These are phyloP conservation scores for Tuber magnatum DNA, from an alignment of 495 filamentous ascomycete genomes.

Conservation along the genomic window DNA sequence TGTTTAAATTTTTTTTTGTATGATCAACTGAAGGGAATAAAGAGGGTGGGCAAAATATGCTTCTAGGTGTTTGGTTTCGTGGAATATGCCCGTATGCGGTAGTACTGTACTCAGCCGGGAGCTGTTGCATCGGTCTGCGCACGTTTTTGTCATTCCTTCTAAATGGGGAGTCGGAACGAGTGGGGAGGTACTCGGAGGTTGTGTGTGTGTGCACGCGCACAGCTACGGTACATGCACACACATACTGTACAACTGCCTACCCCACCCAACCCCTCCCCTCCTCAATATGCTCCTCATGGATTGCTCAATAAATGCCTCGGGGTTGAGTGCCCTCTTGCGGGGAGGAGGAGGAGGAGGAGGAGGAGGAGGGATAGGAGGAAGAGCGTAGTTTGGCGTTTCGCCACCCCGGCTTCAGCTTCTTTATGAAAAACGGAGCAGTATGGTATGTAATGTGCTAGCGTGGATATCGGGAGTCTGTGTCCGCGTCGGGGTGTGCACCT, in stretches of 20 bases:
- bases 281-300: not conserved
- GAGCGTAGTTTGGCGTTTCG: not conserved
- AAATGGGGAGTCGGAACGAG: not conserved
- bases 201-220: not conserved
- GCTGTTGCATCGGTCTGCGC: not conserved
- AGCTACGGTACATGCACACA: not conserved
- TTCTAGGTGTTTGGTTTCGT: not conserved
- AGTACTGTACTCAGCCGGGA: too few species aligned
- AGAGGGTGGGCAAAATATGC: not conserved
- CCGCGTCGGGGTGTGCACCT: not conserved
- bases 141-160: not conserved
- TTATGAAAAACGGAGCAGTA: not conserved
- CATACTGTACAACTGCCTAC: not conserved
- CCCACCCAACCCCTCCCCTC: too few species aligned
- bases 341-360: not conserved
- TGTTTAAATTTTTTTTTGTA: not conserved
- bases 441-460: not conserved
- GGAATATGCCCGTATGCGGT: not conserved
- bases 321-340: not conserved
- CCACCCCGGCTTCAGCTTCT: not conserved
- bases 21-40: not conserved
- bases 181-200: not conserved
- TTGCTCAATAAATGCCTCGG: not conserved
- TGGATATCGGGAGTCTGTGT: not conserved
- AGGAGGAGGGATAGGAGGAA: not conserved